Conservation (phyloP, 2,329 filamentous ascomycete genomes). For the Alternaria consortialis region DNA sequence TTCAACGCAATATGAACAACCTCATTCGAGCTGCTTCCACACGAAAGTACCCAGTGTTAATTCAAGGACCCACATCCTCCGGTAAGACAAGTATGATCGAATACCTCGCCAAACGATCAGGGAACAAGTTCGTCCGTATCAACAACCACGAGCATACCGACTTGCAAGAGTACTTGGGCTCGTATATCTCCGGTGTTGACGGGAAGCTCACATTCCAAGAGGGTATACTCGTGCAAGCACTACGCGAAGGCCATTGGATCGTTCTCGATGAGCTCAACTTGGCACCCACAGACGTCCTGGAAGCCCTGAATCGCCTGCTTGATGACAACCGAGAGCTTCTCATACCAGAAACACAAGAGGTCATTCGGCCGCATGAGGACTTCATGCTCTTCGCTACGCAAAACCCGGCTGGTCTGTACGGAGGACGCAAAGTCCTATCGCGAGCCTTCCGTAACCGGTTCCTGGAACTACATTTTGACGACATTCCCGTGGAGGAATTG, state of each 20-base stretch:
- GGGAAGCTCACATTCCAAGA: constrained; percentile 92
- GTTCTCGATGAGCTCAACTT: constrained; percentile 97
- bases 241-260: constrained; percentile 95
- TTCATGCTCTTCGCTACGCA: constrained; percentile 99
- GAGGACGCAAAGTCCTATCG: constrained; percentile 90
- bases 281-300: constrained; percentile 94
- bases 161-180: constrained; percentile 95
- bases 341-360: constrained; percentile 94
- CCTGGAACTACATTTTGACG: constrained; percentile 95
- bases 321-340: constrained; percentile 97
- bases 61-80: constrained; percentile 95
- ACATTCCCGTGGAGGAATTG: constrained; percentile 94
- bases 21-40: constrained; percentile 93
- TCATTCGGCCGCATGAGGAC: constrained; percentile 88
- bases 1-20: constrained; percentile 93
- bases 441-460: constrained; percentile 97
- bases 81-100: constrained; percentile 99
- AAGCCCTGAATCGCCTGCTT: constrained; percentile 91
- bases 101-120: constrained; percentile 94
- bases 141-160: constrained; percentile 99
- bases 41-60: constrained; percentile 87
- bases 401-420: constrained; percentile 94
- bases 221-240: constrained; percentile 88
- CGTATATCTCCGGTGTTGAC: constrained; percentile 85
- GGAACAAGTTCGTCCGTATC: constrained; percentile 96